phyloP scores from a whole-genome alignment of 2,329 filamentous ascomycete genomes.

The Pseudocercospora ulei region DNA sequence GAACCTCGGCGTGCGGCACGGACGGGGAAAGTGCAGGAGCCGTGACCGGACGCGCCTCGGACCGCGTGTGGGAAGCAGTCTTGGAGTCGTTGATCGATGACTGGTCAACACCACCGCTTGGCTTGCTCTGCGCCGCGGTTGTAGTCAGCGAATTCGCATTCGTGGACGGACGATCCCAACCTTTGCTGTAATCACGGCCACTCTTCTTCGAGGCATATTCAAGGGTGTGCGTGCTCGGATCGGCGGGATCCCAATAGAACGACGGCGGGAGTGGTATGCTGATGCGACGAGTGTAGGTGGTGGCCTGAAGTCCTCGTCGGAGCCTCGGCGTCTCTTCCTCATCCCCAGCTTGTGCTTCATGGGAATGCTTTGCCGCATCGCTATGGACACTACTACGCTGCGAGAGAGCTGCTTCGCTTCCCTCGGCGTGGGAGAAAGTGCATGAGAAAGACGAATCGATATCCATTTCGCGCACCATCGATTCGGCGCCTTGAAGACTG shows the following conservation, averaged over 20 bases:
- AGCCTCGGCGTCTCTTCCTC: slow-evolving; percentile 16
- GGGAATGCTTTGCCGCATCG: not conserved
- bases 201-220: slow-evolving; percentile 42
- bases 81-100: not conserved
- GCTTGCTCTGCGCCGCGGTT: slow-evolving; percentile 6
- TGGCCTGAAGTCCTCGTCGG: not conserved
- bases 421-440: slow-evolving; percentile 33
- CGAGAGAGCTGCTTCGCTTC: slow-evolving; percentile 27
- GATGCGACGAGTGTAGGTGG: slow-evolving; percentile 38
- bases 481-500: slow-evolving; percentile 43
- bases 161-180: slow-evolving; percentile 11
- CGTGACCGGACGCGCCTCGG: slow-evolving; percentile 2
- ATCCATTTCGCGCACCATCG: slow-evolving; percentile 42
- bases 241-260: slow-evolving; percentile 39
- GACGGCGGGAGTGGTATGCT: slow-evolving; percentile 39
- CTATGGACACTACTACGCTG: not conserved
- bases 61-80: not conserved
- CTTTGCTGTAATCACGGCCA: slow-evolving; percentile 37
- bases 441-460: slow-evolving; percentile 40
- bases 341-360: not conserved
- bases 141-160: slow-evolving; percentile 7
- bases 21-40: not conserved
- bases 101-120: not conserved
- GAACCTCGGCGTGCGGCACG: not conserved
- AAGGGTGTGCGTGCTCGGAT: slow-evolving; percentile 40